Percentiles rank a stretch among this genome's conserved stretches.
These are phyloP conservation scores for Albizia julibrissin DNA, from an alignment of 306 rosid genomes.

Conservation along the genomic window DNA sequence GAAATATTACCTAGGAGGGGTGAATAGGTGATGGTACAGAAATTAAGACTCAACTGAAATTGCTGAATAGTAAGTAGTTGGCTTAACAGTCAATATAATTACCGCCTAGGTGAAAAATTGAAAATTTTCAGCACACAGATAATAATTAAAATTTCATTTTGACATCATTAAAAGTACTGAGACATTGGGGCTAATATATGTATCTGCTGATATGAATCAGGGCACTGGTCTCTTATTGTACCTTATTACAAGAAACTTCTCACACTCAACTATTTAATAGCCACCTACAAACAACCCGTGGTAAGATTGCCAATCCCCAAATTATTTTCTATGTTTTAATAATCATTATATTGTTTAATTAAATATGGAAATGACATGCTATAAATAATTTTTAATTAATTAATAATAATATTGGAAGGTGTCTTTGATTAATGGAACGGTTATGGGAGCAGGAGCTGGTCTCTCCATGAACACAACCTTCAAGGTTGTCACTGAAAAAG, in stretches of 20 bases:
- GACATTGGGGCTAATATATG: neutral
- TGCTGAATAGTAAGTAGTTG: too few relatives aligned
- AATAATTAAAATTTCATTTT: neutral
- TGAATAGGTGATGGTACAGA: too few relatives aligned
- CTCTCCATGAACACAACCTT: neutral
- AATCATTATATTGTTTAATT: neutral
- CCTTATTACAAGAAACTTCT: constrained; percentile 25
- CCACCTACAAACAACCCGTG: constrained; percentile 16
- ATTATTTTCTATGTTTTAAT: neutral
- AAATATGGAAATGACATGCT: neutral
- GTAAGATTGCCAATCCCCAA: neutral
- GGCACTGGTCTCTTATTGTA: constrained; percentile 34
- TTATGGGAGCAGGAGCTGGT: constrained; percentile 17
- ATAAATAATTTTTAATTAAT: neutral
- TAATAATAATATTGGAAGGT: neutral
- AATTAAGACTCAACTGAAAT: too few relatives aligned
- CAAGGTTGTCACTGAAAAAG: constrained; percentile 4
- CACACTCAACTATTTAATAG: constrained; percentile 20
- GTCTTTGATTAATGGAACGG: neutral
- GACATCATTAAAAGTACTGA: neutral
- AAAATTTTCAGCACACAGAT: neutral
- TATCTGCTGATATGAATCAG: constrained; percentile 3
- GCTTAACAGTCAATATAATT: too few relatives aligned
- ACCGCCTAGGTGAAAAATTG: neutral
- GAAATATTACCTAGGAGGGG: too few relatives aligned